A percentile compares a stretch with the other conserved stretches of the same genome.
Conservation (phyloP, 441 rosid species). For the Aleurites moluccanus region DNA sequence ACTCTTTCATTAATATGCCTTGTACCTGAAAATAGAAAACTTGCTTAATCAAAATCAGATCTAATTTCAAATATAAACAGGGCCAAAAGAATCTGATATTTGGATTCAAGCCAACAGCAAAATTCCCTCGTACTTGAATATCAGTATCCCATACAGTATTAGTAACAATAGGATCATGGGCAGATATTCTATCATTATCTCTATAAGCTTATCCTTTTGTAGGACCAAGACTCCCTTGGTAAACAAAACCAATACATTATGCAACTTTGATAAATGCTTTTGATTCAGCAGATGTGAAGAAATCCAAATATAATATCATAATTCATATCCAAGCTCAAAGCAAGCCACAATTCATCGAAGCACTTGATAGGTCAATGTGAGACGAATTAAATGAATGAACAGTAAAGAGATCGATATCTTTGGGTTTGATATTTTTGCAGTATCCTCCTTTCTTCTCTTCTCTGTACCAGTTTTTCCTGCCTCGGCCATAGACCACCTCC, state of each 20-base stretch:
- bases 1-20: slow-evolving; percentile 90
- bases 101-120: slow-evolving; percentile 86
- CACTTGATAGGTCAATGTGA: too few species aligned
- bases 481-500: slow-evolving; percentile 20
- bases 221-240: slow-evolving; percentile 95
- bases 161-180: slow-evolving; percentile 66
- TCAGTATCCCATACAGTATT: slow-evolving; percentile 66
- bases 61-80: not conserved
- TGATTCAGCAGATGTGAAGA: slow-evolving; percentile 67
- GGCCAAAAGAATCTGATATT: slow-evolving; percentile 61
- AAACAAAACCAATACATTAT: slow-evolving; percentile 74
- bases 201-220: slow-evolving; percentile 85
- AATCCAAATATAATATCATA: slow-evolving; percentile 21
- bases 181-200: slow-evolving; percentile 79
- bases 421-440: slow-evolving; percentile 47
- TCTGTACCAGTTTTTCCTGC: slow-evolving; percentile 18
- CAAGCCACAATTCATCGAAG: too few species aligned
- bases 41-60: not conserved
- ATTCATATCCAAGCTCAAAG: not conserved
- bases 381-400: too few species aligned
- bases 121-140: slow-evolving; percentile 71
- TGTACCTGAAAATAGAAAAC: slow-evolving; percentile 53
- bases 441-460: slow-evolving; percentile 33
- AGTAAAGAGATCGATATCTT: slow-evolving; percentile 81
- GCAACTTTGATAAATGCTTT: slow-evolving; percentile 62